A percentile compares a stretch with the other conserved stretches of the same genome.
These are phyloP conservation scores for Panaeolus cyanescens DNA, from an alignment of 768 basidiomycete species.

Conservation along the genomic window DNA sequence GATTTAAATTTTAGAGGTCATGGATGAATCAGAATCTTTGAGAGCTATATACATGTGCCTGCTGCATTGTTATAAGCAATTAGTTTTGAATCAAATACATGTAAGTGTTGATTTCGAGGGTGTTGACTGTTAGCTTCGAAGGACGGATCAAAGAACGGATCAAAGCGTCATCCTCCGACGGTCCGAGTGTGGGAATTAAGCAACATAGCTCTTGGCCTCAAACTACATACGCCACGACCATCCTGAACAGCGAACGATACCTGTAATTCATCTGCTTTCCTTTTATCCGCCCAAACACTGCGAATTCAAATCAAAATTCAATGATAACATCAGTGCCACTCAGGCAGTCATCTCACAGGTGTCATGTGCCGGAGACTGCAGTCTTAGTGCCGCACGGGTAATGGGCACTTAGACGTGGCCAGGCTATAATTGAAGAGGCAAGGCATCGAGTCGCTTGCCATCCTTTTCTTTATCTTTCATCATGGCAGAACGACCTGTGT, in stretches of 20 bases:
- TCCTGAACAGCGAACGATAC: background rate
- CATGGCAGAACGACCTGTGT: conserved; percentile 18
- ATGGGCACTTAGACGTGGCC: background rate
- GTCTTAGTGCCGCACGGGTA: background rate
- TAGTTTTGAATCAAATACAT: too few relatives aligned
- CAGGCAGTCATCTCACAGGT: too few relatives aligned
- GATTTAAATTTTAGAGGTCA: too few relatives aligned
- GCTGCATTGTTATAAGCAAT: too few relatives aligned
- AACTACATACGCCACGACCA: background rate
- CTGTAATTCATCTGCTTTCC: background rate
- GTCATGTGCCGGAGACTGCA: background rate
- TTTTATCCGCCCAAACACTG: too few relatives aligned
- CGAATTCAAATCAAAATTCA: too few relatives aligned
- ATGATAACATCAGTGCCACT: too few relatives aligned
- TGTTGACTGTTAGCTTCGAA: too few relatives aligned
- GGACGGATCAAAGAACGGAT: too few relatives aligned
- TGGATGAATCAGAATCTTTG: too few relatives aligned
- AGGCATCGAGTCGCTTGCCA: background rate
- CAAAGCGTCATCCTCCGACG: background rate
- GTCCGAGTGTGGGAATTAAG: background rate
- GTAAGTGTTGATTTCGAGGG: too few relatives aligned
- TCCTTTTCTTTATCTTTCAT: background rate
- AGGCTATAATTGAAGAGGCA: background rate
- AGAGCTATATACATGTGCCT: too few relatives aligned
- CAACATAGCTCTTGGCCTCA: background rate